Evolutionary conservation across 805 yeast genomes (phyloP).

Genomic region (Lipomyces japonicus): DNA sequence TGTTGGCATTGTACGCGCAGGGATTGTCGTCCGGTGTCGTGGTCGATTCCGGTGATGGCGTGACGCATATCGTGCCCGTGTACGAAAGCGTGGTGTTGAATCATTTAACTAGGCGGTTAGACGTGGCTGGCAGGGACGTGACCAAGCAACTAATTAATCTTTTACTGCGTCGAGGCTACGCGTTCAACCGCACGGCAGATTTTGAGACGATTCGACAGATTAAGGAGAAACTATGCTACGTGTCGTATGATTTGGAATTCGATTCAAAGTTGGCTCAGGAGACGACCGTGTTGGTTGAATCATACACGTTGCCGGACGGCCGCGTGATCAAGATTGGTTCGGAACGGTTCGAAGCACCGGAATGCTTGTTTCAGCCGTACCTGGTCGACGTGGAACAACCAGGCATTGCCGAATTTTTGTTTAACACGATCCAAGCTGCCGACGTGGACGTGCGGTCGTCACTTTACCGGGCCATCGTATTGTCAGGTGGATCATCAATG

Average conservation of each 20-base stretch:
- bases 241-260: slow-evolving; percentile 86
- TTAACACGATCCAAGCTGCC: slow-evolving; percentile 89
- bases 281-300: slow-evolving; percentile 91
- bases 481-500: slow-evolving; percentile 98
- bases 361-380: slow-evolving; percentile 93
- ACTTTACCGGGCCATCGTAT: slow-evolving; percentile 83
- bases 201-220: slow-evolving; percentile 93
- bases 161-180: slow-evolving; percentile 91
- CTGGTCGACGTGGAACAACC: slow-evolving; percentile 95
- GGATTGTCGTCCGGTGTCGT: slow-evolving; percentile 96
- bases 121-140: slow-evolving; percentile 97
- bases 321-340: slow-evolving; percentile 89
- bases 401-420: slow-evolving; percentile 89
- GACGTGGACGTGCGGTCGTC: slow-evolving; percentile 91
- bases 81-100: slow-evolving; percentile 95
- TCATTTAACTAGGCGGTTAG: slow-evolving; percentile 86
- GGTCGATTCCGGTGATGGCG: slow-evolving; percentile 98
- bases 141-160: slow-evolving; percentile 92
- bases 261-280: slow-evolving; percentile 85
- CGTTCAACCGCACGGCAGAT: slow-evolving; percentile 97
- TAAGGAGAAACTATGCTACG: slow-evolving; percentile 95
- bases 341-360: slow-evolving; percentile 95
- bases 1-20: slow-evolving; percentile 95
- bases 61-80: slow-evolving; percentile 96
- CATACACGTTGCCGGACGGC: slow-evolving; percentile 86